These are phyloP conservation scores for Ophiocordyceps camponoti-leonardi DNA, from an alignment of 2,329 filamentous ascomycete genomes.

Conservation along the genomic window DNA sequence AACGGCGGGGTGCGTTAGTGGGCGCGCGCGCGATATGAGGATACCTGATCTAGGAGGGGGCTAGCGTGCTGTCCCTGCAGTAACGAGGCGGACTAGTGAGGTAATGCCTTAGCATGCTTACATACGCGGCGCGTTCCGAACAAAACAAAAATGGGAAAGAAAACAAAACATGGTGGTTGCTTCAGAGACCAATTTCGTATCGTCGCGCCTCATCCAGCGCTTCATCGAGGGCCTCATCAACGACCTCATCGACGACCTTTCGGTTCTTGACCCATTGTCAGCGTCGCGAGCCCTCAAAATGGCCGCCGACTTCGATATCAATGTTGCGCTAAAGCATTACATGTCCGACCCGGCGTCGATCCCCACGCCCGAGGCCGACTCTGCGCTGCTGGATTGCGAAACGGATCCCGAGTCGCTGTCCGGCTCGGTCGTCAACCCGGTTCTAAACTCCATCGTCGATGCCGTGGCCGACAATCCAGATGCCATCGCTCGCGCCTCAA, in stretches of 20 bases:
- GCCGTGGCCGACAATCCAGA: constrained; percentile 84
- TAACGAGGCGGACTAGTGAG: too few relatives aligned
- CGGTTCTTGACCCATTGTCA: constrained; percentile 1
- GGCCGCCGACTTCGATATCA: constrained; percentile 81
- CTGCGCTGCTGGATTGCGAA: constrained; percentile 77
- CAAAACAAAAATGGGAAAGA: constrained; percentile 15
- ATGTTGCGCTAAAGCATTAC: constrained; percentile 90
- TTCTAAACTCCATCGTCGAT: constrained; percentile 85
- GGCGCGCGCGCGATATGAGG: background rate
- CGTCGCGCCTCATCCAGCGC: background rate
- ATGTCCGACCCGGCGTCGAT: constrained; percentile 81
- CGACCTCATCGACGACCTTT: background rate
- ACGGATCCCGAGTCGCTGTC: constrained; percentile 75
- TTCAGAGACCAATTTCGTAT: constrained; percentile 3
- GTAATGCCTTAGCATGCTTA: background rate
- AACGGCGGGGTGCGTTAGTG: background rate
- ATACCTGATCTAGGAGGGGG: background rate
- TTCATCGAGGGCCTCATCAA: background rate
- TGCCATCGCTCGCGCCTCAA: constrained; percentile 58
- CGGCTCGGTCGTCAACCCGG: constrained; percentile 60
- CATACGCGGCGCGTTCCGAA: constrained; percentile 6
- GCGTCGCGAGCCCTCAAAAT: constrained; percentile 23
- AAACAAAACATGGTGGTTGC: constrained; percentile 4
- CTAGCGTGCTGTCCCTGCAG: background rate
- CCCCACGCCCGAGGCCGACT: constrained; percentile 70